Base-by-base conservation (phyloP, 495 filamentous ascomycete species). In the Bacidia gigantensis region DNA sequence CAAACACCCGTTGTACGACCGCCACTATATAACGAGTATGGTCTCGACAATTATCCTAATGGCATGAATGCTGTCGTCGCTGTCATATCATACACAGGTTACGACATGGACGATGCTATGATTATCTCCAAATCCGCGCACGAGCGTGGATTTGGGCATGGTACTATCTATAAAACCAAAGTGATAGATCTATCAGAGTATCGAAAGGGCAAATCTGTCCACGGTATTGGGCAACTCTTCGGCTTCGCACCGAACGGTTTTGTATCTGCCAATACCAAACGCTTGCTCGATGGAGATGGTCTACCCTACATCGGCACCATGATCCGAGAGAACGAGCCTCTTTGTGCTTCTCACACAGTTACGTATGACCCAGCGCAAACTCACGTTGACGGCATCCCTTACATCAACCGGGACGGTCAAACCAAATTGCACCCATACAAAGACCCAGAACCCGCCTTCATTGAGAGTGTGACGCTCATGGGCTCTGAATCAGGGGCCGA, bases 101-200 rank as follows among this genome's bases (percentile, higher is more conserved):
- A 96, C 65, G 92, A 98, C 74, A 97, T 98, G 92, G 92, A 98
- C 72, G 92, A 98, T 69, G 92, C 92, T 65, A 98, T 98, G 92
- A 96, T 98, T 58, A 75, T 98, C 61, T 96, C 96, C 72, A 98
- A 98, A 65, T 96, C 90, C 12, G 81, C 90, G 2, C 87, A 96
- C 68, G 92, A 98, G 66, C 83, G 92, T 53, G 92, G 92, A n/a
- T 97, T 97, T 62, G 89, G 85, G 42, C 79, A 97, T 64, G 92
- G 92, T 42, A 94, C 87, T 7, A 86, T 98, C 62, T 97, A 95
- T 76, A 98, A 98, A 72, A 93, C 87, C 29, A 95, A 96, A 68
- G 82, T 89, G 56, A 77, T 87, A 66, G 77, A 80, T 40, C 76
- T 96, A 9, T 80, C 83, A 42, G 88, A 95, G 32, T 78, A 82